These are phyloP conservation scores for Gossypium australe DNA, from an alignment of 345 rosid species.

Conservation along the genomic window DNA sequence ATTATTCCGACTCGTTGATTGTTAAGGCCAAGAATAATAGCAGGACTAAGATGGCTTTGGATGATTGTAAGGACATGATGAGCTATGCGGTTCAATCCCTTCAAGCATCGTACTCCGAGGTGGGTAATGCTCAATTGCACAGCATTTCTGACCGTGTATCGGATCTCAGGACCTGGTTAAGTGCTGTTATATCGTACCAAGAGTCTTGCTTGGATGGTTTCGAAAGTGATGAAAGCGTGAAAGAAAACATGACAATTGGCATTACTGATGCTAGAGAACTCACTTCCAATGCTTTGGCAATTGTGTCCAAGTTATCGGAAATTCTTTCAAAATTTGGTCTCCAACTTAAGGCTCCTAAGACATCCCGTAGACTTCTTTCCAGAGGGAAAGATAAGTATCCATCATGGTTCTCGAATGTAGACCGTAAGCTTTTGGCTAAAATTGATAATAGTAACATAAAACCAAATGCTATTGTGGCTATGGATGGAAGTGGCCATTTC, in stretches of 20 bases:
- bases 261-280: slow-evolving; percentile 29
- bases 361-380: slow-evolving; percentile 4
- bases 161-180: slow-evolving; percentile 44
- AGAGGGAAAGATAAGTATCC: slow-evolving; percentile 23
- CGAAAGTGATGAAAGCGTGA: slow-evolving; percentile 19
- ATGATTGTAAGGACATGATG: slow-evolving; percentile 38
- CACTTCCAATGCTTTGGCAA: slow-evolving; percentile 53
- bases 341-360: slow-evolving; percentile 15
- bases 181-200: slow-evolving; percentile 50
- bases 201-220: slow-evolving; percentile 48
- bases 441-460: slow-evolving; percentile 3
- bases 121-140: slow-evolving; percentile 19
- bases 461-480: slow-evolving; percentile 63
- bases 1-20: slow-evolving; percentile 29
- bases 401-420: slow-evolving; percentile 56
- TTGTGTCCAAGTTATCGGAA: slow-evolving; percentile 30
- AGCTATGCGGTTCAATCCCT: slow-evolving; percentile 30
- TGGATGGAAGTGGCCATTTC: slow-evolving; percentile 76
- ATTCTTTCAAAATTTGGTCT: slow-evolving; percentile 30
- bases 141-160: slow-evolving; percentile 3
- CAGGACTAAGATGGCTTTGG: slow-evolving; percentile 21
- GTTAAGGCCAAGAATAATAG: neutral
- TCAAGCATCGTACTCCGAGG: slow-evolving; percentile 22
- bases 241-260: slow-evolving; percentile 23
- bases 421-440: slow-evolving; percentile 53